Percentiles rank a stretch among this genome's conserved stretches.
Evolutionary conservation across 2,329 filamentous ascomycete species (phyloP).

Genomic region (Sclerotinia sclerotiorum): DNA sequence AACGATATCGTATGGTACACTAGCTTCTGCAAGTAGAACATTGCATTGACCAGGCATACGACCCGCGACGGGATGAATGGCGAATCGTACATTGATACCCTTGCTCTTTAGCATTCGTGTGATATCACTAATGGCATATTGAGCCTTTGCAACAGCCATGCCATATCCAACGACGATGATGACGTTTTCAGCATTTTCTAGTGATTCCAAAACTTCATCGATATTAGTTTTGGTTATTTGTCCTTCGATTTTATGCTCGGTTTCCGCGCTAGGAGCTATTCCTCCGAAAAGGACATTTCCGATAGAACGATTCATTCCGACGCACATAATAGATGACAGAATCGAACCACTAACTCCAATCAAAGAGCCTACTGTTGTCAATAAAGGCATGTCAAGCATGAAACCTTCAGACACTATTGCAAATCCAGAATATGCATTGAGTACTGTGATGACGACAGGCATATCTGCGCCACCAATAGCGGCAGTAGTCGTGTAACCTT

Average conservation of each 20-base stretch:
- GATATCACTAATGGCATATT: conserved; percentile 86
- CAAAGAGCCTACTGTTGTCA: conserved; percentile 81
- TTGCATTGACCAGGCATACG: conserved; percentile 95
- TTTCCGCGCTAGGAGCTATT: conserved; percentile 61
- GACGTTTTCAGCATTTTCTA: conserved; percentile 76
- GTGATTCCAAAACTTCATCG: conserved; percentile 75
- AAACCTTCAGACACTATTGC: conserved; percentile 87
- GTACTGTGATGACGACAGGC: conserved; percentile 86
- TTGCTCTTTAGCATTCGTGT: conserved; percentile 70
- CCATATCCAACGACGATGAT: conserved; percentile 86
- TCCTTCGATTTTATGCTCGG: conserved; percentile 75
- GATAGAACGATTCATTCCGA: conserved; percentile 89
- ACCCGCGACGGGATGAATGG: conserved; percentile 86
- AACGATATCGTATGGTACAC: conserved; percentile 87
- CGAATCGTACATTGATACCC: conserved; percentile 80
- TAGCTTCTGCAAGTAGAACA: conserved; percentile 82
- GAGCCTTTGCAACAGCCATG: conserved; percentile 92
- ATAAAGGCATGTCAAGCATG: conserved; percentile 83
- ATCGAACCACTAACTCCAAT: conserved; percentile 90
- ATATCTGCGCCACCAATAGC: conserved; percentile 93
- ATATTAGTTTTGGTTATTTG: conserved; percentile 74
- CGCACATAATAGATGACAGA: conserved; percentile 82
- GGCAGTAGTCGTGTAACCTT: conserved; percentile 84
- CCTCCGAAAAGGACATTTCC: conserved; percentile 88
- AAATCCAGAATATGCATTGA: conserved; percentile 90